These are phyloP conservation scores for Hypoxylon sp. DNA, from an alignment of 2,329 filamentous ascomycete species.

Conservation along the genomic window DNA sequence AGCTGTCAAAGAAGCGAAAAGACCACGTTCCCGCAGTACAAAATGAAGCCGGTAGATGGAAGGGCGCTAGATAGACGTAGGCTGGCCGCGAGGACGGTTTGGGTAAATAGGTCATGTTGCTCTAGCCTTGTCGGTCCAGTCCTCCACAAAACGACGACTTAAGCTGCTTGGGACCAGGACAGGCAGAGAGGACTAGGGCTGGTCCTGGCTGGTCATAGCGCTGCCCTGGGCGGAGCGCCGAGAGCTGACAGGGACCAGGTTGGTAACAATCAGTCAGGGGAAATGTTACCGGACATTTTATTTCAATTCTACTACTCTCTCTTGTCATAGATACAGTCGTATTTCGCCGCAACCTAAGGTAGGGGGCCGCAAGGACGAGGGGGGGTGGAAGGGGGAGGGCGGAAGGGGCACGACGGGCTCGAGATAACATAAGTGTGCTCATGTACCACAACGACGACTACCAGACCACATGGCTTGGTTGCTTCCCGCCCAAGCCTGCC, in stretches of 20 bases:
- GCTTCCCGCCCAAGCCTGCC: constrained; percentile 30
- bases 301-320: constrained; percentile 21
- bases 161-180: constrained; percentile 18
- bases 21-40: constrained; percentile 14
- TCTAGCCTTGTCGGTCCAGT: constrained; percentile 22
- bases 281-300: constrained; percentile 37
- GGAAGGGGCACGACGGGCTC: background rate
- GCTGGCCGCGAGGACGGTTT: constrained; percentile 12
- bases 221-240: constrained; percentile 21
- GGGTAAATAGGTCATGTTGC: constrained; percentile 21
- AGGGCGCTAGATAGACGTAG: constrained; percentile 30
- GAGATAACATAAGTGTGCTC: background rate
- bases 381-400: background rate
- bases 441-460: constrained; percentile 28
- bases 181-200: constrained; percentile 18
- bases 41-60: constrained; percentile 37
- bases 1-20: constrained; percentile 5
- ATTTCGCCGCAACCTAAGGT: constrained; percentile 36
- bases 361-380: background rate
- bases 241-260: constrained; percentile 32
- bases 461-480: constrained; percentile 45
- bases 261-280: constrained; percentile 35
- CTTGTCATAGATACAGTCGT: constrained; percentile 32
- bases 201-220: too few relatives aligned
- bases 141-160: constrained; percentile 23